Percentiles rank a stretch among this genome's conserved stretches.
Conservation (phyloP, 306 rosid genomes). For the Sicyos edulis region DNA sequence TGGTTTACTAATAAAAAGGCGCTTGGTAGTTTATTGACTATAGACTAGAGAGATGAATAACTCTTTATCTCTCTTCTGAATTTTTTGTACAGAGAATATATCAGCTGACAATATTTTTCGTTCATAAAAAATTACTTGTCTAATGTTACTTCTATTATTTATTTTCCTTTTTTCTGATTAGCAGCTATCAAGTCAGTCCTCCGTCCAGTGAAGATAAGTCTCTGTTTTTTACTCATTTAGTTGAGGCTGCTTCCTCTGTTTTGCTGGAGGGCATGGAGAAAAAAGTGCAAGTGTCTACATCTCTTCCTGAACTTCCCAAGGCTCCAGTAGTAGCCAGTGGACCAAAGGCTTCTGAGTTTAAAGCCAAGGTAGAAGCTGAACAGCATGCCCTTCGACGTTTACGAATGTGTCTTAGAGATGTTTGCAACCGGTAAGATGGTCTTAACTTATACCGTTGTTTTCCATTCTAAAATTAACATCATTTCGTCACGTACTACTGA, state of each 20-base stretch:
- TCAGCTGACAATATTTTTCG: not conserved
- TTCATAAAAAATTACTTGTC: not conserved
- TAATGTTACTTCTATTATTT: conserved; percentile 18
- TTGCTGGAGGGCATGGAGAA: conserved; percentile 48
- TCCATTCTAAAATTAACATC: not conserved
- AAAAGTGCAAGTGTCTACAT: conserved; percentile 39
- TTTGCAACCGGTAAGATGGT: conserved; percentile 79
- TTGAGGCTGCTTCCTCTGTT: conserved; percentile 77
- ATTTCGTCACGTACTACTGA: not conserved
- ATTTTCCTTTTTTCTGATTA: conserved; percentile 16
- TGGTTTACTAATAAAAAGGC: not conserved
- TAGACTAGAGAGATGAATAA: not conserved
- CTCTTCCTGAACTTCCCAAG: conserved; percentile 78
- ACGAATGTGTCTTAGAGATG: conserved; percentile 98
- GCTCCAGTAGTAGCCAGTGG: conserved; percentile 82
- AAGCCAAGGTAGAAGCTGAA: conserved; percentile 88
- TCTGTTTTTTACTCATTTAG: conserved; percentile 52
- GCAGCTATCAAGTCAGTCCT: conserved; percentile 63
- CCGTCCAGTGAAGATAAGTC: conserved; percentile 65
- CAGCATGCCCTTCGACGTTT: conserved; percentile 95
- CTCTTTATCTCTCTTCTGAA: not conserved
- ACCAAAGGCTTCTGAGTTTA: conserved; percentile 84
- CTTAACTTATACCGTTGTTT: not conserved
- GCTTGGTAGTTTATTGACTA: no score
- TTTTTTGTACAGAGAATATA: not conserved